Percentiles rank a stretch among this genome's conserved stretches.
Conservation (phyloP, 2,329 filamentous ascomycete genomes). For the Epichloe festucae region DNA sequence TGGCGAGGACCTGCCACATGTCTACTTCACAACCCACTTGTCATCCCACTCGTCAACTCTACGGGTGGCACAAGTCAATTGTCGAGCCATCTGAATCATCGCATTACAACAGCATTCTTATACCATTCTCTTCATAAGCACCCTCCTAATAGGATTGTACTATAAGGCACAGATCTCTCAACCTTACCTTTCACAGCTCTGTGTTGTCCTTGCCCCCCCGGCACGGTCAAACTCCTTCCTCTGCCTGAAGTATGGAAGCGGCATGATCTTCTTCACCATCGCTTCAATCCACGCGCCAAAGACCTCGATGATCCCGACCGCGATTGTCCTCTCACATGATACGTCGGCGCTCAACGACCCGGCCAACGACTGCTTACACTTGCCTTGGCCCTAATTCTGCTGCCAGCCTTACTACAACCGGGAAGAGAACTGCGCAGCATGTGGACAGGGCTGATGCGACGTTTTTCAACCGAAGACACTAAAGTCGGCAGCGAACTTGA, state of each 20-base stretch:
- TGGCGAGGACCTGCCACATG: no score
- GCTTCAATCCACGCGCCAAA: neutral
- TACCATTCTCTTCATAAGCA: no score
- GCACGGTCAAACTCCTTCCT: neutral
- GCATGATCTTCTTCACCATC: conserved; percentile 2
- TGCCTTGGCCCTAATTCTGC: neutral
- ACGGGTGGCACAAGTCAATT: no score
- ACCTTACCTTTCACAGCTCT: neutral
- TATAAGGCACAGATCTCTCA: no score
- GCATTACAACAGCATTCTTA: no score
- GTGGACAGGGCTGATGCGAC: conserved; percentile 53
- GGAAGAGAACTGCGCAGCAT: conserved; percentile 22
- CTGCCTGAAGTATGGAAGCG: neutral
- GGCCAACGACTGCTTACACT: neutral
- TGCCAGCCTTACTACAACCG: neutral
- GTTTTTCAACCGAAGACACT: conserved; percentile 42
- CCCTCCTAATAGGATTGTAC: no score
- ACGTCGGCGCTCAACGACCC: neutral
- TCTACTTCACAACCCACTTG: no score
- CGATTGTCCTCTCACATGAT: neutral
- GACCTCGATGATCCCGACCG: neutral
- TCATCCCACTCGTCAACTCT: no score
- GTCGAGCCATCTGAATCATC: no score
- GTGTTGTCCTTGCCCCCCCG: neutral
- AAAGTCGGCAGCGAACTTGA: conserved; percentile 18